Evolutionary conservation across 1,284 basidiomycete species (phyloP).

Genomic region (Pascua guehoae): DNA sequence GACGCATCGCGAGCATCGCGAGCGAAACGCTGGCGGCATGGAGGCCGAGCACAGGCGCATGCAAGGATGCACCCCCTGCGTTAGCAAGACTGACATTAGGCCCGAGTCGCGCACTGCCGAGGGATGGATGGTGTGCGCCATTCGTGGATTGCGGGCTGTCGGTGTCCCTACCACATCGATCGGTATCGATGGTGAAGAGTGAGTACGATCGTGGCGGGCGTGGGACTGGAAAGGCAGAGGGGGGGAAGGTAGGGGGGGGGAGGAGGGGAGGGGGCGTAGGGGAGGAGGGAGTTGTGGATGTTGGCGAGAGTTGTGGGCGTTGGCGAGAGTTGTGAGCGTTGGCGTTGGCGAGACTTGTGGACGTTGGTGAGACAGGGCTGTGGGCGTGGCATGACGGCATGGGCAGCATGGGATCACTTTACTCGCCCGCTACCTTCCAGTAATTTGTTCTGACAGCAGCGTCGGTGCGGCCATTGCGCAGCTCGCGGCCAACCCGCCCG

Average conservation of each 20-base stretch:
- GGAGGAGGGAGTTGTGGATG: no score
- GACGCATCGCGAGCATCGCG: no score
- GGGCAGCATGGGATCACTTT: background rate
- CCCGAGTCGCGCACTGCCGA: constrained; percentile 19
- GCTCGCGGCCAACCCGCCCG: constrained; percentile 31
- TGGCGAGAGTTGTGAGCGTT: no score
- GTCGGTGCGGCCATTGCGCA: constrained; percentile 42
- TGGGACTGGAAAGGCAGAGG: no score
- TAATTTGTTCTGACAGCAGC: constrained; percentile 10
- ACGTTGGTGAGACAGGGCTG: no score
- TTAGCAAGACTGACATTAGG: constrained; percentile 7
- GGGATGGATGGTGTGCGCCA: constrained; percentile 10
- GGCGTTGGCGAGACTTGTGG: no score
- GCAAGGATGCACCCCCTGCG: no score
- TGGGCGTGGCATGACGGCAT: background rate
- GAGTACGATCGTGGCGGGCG: constrained; percentile 5
- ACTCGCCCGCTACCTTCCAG: background rate
- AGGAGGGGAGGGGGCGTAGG: no score
- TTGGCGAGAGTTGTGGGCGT: no score
- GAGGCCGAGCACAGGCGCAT: no score
- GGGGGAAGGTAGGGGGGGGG: no score
- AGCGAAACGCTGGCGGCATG: no score
- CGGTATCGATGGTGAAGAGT: constrained; percentile 29
- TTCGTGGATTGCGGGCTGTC: constrained; percentile 19
- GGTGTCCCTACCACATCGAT: constrained; percentile 22